These are phyloP conservation scores for Mycena vulgaris DNA, from an alignment of 768 basidiomycete genomes.

Conservation along the genomic window DNA sequence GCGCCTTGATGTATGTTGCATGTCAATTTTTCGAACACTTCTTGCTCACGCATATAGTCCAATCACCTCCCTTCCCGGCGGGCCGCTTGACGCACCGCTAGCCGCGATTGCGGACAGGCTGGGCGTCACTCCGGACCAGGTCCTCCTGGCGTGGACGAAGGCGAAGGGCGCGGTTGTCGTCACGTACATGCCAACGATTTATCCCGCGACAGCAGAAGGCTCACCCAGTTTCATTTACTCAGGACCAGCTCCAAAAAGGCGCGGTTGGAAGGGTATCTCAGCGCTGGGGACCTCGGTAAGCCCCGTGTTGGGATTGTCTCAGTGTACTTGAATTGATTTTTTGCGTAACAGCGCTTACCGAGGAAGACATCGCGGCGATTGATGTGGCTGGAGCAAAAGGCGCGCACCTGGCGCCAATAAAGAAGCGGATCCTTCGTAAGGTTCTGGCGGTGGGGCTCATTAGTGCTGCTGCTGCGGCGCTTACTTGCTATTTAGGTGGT, in stretches of 20 bases:
- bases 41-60: slow-evolving; percentile 55
- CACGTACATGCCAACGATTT: slow-evolving; percentile 66
- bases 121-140: slow-evolving; percentile 73
- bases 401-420: slow-evolving; percentile 15
- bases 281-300: slow-evolving; percentile 35
- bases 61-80: slow-evolving; percentile 72
- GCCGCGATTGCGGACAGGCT: slow-evolving; percentile 66
- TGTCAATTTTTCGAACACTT: background rate
- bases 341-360: slow-evolving; percentile 43
- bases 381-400: slow-evolving; percentile 62
- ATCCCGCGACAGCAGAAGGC: background rate
- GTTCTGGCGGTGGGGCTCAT: background rate
- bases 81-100: slow-evolving; percentile 74
- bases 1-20: slow-evolving; percentile 62
- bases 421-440: background rate
- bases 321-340: background rate
- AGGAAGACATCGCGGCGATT: slow-evolving; percentile 61
- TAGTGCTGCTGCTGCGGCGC: background rate
- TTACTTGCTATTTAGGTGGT: background rate
- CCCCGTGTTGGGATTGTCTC: background rate
- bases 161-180: slow-evolving; percentile 78
- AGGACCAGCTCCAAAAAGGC: slow-evolving; percentile 40
- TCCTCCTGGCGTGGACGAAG: slow-evolving; percentile 79
- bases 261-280: slow-evolving; percentile 35
- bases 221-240: background rate